A percentile compares a stretch with the other conserved stretches of the same genome.
Evolutionary conservation across 176 grass and related monocot genomes (phyloP).

Genomic region (Luzula sylvatica): DNA sequence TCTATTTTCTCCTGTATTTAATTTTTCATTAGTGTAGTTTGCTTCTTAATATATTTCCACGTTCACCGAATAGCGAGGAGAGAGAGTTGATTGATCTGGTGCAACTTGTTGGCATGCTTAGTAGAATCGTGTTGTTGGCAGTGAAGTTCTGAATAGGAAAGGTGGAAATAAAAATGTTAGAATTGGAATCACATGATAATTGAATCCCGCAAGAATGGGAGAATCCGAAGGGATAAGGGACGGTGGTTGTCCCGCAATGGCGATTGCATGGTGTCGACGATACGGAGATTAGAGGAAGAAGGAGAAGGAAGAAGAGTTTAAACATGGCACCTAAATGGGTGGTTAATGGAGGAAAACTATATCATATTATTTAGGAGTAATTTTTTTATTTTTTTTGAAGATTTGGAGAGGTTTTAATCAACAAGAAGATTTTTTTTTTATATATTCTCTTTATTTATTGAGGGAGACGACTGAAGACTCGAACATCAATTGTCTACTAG

Average conservation of each 20-base stretch:
- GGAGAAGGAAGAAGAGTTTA: constrained; percentile 13
- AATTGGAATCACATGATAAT: constrained; percentile 18
- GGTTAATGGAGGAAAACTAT: no score
- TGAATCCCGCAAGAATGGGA: constrained; percentile 25
- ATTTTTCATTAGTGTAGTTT: no score
- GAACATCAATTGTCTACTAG: no score
- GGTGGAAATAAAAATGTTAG: neutral
- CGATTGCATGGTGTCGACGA: constrained; percentile 19
- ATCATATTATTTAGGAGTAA: no score
- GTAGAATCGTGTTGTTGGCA: neutral
- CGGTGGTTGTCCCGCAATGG: neutral
- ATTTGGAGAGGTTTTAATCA: no score
- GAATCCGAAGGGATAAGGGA: constrained; percentile 62
- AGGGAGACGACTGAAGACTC: no score
- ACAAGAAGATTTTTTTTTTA: no score
- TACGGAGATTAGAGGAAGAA: neutral
- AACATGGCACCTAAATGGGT: no score
- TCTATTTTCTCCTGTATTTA: no score
- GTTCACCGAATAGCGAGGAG: constrained; percentile 11
- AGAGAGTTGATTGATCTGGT: neutral
- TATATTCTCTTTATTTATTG: no score
- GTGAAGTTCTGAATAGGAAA: constrained; percentile 19
- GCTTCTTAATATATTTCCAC: no score
- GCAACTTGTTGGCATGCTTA: constrained; percentile 24
- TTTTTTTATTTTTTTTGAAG: no score